Base-by-base conservation (phyloP, 2,329 filamentous ascomycete species). In the Westerdykella sp. region DNA sequence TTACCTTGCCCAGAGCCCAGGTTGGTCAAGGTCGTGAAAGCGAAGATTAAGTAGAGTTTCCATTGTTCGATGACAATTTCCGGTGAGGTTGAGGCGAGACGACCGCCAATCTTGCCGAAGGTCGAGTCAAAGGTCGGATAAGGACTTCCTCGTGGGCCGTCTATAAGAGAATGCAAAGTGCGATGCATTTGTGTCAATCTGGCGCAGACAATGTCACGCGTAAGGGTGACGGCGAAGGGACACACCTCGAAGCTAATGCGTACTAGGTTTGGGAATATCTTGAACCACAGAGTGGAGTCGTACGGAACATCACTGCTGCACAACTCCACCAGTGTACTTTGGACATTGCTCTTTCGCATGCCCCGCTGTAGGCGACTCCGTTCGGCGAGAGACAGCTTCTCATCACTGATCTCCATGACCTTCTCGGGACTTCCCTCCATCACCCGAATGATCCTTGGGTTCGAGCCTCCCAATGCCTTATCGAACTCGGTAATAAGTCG, bases 41-140 rank as follows among this genome's bases (percentile, higher is more conserved):
- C 93, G 70, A 98, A 96, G 43, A 96, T 90, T 21, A 98, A 76
- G 64, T 97, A 97, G 2, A 97, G 73, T 67, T 96, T 97, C 91
- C 91, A 98, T 63, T 98, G 93, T 66, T 97, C 94, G 45, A 98
- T 81, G 44, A 96, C 76, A 16, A 95, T 81, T 56, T 95, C 89
- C 0, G 90, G 86, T 14, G 89, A 85, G 1, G 84, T 83, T 2
- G 81, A 84, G 45, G 78, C 65, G 28, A 70, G 50, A 13, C 67
- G 81, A 46, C 77, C 78, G 60, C 80, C 74, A 53, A 71, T 74
- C 58, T 76, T 82, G 22, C 74, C 73, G 6, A 76, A 71, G 39
- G 83, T 79, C 14, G 77, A 72, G 42, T 81, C 81, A 50, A 85
- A 79, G 54, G 82, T 77, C 12, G 79, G 70, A 13, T 82, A 59